Percentiles rank a stretch among this genome's conserved stretches.
Evolutionary conservation across 1,139 yeast genomes (phyloP).

Genomic region (Chernovozyma aurita): DNA sequence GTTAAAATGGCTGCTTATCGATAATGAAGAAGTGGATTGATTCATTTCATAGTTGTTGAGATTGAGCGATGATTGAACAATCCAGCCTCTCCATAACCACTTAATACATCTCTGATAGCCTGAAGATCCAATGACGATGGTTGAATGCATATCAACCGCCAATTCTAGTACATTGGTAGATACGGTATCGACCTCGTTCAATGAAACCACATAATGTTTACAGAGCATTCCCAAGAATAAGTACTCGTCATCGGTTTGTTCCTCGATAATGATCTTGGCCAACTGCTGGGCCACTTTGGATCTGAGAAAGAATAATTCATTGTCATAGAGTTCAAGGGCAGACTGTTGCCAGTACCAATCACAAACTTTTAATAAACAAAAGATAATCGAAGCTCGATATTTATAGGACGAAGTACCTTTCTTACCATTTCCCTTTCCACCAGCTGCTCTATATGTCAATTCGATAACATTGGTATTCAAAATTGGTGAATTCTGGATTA

Average conservation of each 20-base stretch:
- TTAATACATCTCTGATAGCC: slow-evolving; percentile 85
- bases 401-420: slow-evolving; percentile 53
- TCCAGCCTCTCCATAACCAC: slow-evolving; percentile 95
- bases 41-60: slow-evolving; percentile 67
- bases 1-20: slow-evolving; percentile 63
- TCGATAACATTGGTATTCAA: slow-evolving; percentile 55
- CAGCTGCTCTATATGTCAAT: slow-evolving; percentile 71
- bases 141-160: slow-evolving; percentile 84
- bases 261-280: slow-evolving; percentile 65
- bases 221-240: slow-evolving; percentile 74
- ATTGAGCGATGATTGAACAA: slow-evolving; percentile 67
- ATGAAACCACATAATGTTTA: slow-evolving; percentile 64
- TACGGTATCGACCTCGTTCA: slow-evolving; percentile 55
- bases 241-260: slow-evolving; percentile 47
- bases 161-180: slow-evolving; percentile 75
- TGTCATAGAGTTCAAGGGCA: slow-evolving; percentile 60
- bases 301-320: slow-evolving; percentile 56
- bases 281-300: slow-evolving; percentile 68
- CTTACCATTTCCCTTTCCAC: slow-evolving; percentile 66
- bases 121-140: slow-evolving; percentile 67
- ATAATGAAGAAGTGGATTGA: slow-evolving; percentile 53
- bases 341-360: slow-evolving; percentile 72
- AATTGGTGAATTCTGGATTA: slow-evolving; percentile 58
- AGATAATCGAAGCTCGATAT: slow-evolving; percentile 65
- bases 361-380: slow-evolving; percentile 69